These are phyloP conservation scores for Aspergillus novofumigatus DNA, from an alignment of 2,329 filamentous ascomycete genomes.

Conservation along the genomic window DNA sequence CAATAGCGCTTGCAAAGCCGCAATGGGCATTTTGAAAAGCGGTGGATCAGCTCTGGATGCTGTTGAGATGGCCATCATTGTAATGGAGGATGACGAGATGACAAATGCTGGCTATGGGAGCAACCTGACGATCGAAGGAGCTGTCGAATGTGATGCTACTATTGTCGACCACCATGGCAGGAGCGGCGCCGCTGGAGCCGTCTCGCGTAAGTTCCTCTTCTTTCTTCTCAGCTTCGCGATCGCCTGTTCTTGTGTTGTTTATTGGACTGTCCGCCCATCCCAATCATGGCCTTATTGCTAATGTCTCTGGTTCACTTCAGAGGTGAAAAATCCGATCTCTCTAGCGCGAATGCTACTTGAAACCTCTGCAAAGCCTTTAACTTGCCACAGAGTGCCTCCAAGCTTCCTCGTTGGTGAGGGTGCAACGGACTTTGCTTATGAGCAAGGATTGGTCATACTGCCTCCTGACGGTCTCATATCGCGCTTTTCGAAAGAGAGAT, in stretches of 20 bases:
- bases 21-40: slow-evolving; percentile 73
- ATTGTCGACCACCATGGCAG: slow-evolving; percentile 86
- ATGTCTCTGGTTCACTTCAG: slow-evolving; percentile 11
- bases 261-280: neutral
- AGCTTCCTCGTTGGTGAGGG: slow-evolving; percentile 86
- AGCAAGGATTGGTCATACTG: slow-evolving; percentile 70
- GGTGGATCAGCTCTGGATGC: slow-evolving; percentile 82
- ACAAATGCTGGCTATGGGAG: slow-evolving; percentile 97
- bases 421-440: slow-evolving; percentile 78
- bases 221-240: neutral
- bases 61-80: slow-evolving; percentile 80
- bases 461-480: slow-evolving; percentile 76
- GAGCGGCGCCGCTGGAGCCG: slow-evolving; percentile 89
- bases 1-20: slow-evolving; percentile 71
- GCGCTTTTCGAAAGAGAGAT: slow-evolving; percentile 71
- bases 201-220: slow-evolving; percentile 62
- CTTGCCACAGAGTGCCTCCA: slow-evolving; percentile 82
- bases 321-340: slow-evolving; percentile 83
- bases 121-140: slow-evolving; percentile 84
- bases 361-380: slow-evolving; percentile 69
- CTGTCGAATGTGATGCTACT: slow-evolving; percentile 91
- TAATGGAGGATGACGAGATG: slow-evolving; percentile 89
- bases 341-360: slow-evolving; percentile 81
- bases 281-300: neutral
- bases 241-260: neutral